Conservation (phyloP, 345 rosid genomes). For the Aethionema arabicum region DNA sequence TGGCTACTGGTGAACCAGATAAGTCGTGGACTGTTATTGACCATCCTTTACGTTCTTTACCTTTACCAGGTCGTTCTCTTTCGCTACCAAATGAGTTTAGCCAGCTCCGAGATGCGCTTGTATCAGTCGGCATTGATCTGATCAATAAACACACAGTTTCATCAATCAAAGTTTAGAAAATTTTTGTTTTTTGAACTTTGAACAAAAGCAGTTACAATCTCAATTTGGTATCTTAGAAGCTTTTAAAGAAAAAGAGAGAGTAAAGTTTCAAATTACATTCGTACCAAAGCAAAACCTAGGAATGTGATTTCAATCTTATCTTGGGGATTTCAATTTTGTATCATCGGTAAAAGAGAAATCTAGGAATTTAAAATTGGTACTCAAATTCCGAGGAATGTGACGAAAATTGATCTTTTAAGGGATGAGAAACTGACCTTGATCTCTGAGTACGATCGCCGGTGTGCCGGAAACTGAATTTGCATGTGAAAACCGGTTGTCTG, state of each 20-base stretch:
- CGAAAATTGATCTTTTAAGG: constrained; percentile 1
- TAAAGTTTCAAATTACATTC: constrained; percentile 21
- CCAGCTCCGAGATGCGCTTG: constrained; percentile 60
- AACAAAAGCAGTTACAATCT: constrained; percentile 15
- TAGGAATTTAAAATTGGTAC: neutral
- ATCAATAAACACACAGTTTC: constrained; percentile 10
- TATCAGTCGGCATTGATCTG: constrained; percentile 64
- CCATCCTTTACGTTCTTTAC: constrained; percentile 89
- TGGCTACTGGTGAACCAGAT: constrained; percentile 88
- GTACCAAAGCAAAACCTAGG: constrained; percentile 13
- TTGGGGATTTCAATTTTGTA: constrained; percentile 16
- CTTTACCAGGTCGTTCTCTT: constrained; percentile 68
- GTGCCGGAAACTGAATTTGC: constrained; percentile 80
- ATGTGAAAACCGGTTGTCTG: constrained; percentile 89
- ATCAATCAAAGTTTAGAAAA: neutral
- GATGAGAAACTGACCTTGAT: constrained; percentile 55
- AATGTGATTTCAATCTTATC: constrained; percentile 17
- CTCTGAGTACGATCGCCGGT: constrained; percentile 65
- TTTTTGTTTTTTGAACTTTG: neutral
- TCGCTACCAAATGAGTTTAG: constrained; percentile 81
- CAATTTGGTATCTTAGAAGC: neutral
- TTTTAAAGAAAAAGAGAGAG: constrained; percentile 1
- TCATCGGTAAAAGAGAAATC: constrained; percentile 13
- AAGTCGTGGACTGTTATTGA: constrained; percentile 85
- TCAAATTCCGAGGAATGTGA: constrained; percentile 17